phyloP scores from a whole-genome alignment of 768 basidiomycete genomes.

The Rhodotorula graminis region DNA sequence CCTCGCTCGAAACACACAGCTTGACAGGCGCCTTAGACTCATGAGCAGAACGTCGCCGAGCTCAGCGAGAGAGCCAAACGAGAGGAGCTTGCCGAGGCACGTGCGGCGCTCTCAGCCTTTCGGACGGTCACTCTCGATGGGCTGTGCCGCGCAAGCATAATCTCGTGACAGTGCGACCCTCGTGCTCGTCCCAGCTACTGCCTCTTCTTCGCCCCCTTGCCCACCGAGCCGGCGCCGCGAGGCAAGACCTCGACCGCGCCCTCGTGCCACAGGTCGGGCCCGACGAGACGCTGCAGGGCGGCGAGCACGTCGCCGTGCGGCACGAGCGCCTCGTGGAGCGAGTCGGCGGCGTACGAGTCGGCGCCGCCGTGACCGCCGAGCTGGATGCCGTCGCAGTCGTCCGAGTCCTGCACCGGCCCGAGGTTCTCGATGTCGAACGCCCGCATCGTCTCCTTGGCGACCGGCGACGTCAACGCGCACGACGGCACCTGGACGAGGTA shows the following conservation, averaged over 20 bases:
- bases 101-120: too few species aligned
- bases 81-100: too few species aligned
- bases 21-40: too few species aligned
- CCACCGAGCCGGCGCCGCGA: background rate
- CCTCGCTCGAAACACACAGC: too few species aligned
- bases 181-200: too few species aligned
- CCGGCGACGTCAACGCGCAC: slow-evolving; percentile 15
- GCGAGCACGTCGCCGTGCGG: slow-evolving; percentile 17
- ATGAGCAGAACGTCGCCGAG: too few species aligned
- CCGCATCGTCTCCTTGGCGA: slow-evolving; percentile 12
- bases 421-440: slow-evolving; percentile 8
- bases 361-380: background rate
- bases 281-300: slow-evolving; percentile 14
- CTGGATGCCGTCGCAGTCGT: slow-evolving; percentile 8
- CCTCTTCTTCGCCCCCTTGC: background rate
- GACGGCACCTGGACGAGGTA: slow-evolving; percentile 21
- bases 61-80: too few species aligned
- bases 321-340: slow-evolving; percentile 9
- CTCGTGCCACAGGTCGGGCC: slow-evolving; percentile 22
- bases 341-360: background rate
- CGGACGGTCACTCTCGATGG: too few species aligned
- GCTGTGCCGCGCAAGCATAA: too few species aligned
- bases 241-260: slow-evolving; percentile 24
- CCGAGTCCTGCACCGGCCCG: slow-evolving; percentile 10
- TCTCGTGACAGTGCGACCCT: too few species aligned